A percentile compares a stretch with the other conserved stretches of the same genome.
phyloP scores from a whole-genome alignment of 495 filamentous ascomycete genomes.

The Apodospora peruviana region DNA sequence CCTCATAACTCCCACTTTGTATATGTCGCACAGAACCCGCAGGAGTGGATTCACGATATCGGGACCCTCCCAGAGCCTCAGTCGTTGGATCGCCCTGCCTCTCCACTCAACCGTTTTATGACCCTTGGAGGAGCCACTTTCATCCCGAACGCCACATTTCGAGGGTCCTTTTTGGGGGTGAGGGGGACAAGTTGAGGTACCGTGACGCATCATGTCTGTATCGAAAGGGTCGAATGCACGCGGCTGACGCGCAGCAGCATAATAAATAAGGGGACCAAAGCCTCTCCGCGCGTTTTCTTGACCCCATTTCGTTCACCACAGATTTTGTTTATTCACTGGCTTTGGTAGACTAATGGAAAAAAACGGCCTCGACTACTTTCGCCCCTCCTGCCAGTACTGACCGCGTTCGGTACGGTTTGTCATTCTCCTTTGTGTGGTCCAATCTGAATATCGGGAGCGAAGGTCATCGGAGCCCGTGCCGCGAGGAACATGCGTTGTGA shows the following conservation, averaged over 20 bases:
- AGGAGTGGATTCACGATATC: constrained; percentile 34
- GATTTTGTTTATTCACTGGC: no score
- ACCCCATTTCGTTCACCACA: no score
- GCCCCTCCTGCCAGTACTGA: no score
- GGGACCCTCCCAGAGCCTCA: constrained; percentile 37
- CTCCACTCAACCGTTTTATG: constrained; percentile 21
- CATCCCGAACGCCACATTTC: constrained; percentile 8
- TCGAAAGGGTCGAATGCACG: background rate
- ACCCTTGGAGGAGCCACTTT: constrained; percentile 23
- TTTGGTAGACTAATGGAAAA: no score
- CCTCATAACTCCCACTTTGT: constrained; percentile 26
- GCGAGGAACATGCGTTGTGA: background rate
- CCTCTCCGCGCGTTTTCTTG: no score
- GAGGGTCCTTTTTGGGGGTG: no score
- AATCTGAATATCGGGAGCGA: no score
- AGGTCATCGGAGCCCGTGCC: background rate
- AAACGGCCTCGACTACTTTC: no score
- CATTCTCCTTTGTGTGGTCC: no score
- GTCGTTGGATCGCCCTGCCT: constrained; percentile 27
- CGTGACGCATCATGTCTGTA: no score
- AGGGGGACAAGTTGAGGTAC: background rate
- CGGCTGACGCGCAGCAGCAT: background rate
- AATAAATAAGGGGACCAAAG: no score
- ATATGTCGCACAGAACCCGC: constrained; percentile 34
- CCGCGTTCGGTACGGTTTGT: no score